A percentile compares a stretch with the other conserved stretches of the same genome.
These are phyloP conservation scores for Trypanosoma cruzi DNA, from an alignment of 208 protist genomes.

Conservation along the genomic window DNA sequence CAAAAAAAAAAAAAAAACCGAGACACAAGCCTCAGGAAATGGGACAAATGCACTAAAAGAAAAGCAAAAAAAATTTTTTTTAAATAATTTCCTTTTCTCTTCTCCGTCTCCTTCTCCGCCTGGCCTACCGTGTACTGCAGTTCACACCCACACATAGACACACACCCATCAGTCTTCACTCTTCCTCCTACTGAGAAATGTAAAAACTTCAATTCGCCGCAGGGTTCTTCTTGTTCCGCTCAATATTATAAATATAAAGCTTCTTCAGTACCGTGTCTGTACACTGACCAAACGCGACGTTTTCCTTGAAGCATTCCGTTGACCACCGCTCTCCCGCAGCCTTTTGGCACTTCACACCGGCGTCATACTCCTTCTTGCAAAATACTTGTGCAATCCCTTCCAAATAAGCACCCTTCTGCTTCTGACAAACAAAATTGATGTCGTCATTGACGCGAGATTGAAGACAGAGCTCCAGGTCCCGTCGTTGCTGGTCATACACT, in stretches of 20 bases:
- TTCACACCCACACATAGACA: no score
- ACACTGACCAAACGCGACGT: conserved; percentile 84
- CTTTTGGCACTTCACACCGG: conserved; percentile 74
- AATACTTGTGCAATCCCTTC: conserved; percentile 74
- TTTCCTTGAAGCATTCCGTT: conserved; percentile 86
- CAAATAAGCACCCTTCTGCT: conserved; percentile 75
- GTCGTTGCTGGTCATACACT: conserved; percentile 57
- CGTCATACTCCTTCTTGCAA: conserved; percentile 77
- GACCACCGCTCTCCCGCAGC: conserved; percentile 70
- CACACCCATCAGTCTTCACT: no score
- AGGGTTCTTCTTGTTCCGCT: conserved; percentile 82
- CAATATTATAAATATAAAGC: conserved; percentile 87
- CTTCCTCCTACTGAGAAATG: no score
- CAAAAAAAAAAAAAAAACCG: not conserved
- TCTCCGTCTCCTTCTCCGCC: no score
- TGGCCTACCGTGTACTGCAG: no score
- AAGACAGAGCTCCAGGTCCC: conserved; percentile 68
- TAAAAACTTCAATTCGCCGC: conserved; percentile 42
- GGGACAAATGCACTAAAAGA: no score
- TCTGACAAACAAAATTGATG: conserved; percentile 88
- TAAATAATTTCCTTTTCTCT: no score
- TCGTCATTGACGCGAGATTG: conserved; percentile 83
- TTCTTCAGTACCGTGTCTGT: conserved; percentile 79
- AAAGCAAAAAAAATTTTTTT: no score
- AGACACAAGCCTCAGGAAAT: no score